A percentile compares a stretch with the other conserved stretches of the same genome.
Conservation (phyloP, 2,329 filamentous ascomycete species). For the Trichophyton equinum region DNA sequence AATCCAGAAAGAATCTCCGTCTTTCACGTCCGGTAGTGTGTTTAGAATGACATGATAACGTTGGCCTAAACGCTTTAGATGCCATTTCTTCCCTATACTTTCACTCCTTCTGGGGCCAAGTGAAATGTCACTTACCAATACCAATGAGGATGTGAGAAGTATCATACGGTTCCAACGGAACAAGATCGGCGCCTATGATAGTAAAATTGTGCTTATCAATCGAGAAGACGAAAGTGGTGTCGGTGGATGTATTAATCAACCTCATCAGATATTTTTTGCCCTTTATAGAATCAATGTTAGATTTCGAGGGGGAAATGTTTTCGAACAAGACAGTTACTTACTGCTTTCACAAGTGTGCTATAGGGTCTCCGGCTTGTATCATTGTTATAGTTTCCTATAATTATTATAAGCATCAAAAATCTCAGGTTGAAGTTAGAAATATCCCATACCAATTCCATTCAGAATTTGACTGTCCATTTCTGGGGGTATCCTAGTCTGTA, state of each 20-base stretch:
- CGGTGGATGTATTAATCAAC: conserved; percentile 31
- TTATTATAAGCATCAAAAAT: background rate
- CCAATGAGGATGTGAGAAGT: conserved; percentile 31
- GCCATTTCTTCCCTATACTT: background rate
- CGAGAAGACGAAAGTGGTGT: conserved; percentile 41
- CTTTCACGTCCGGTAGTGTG: background rate
- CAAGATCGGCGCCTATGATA: conserved; percentile 45
- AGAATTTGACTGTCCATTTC: conserved; percentile 16
- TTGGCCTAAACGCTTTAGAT: conserved; percentile 17
- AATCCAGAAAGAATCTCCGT: conserved; percentile 26
- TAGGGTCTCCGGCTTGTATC: conserved; percentile 1
- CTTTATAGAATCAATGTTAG: background rate
- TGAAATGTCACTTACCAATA: background rate
- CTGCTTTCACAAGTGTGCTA: conserved; percentile 9
- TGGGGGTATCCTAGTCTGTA: conserved; percentile 1
- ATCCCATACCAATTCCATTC: conserved; percentile 13
- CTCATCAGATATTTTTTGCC: conserved; percentile 24
- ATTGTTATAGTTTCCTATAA: conserved; percentile 2
- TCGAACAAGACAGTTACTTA: background rate
- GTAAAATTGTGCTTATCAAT: conserved; percentile 43
- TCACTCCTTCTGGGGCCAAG: background rate
- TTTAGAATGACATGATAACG: conserved; percentile 28
- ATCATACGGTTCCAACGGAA: conserved; percentile 44
- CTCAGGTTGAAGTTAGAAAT: background rate
- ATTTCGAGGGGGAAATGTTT: no score